These are phyloP conservation scores for Cladosporium sp. DNA, from an alignment of 2,329 filamentous ascomycete species.

Conservation along the genomic window DNA sequence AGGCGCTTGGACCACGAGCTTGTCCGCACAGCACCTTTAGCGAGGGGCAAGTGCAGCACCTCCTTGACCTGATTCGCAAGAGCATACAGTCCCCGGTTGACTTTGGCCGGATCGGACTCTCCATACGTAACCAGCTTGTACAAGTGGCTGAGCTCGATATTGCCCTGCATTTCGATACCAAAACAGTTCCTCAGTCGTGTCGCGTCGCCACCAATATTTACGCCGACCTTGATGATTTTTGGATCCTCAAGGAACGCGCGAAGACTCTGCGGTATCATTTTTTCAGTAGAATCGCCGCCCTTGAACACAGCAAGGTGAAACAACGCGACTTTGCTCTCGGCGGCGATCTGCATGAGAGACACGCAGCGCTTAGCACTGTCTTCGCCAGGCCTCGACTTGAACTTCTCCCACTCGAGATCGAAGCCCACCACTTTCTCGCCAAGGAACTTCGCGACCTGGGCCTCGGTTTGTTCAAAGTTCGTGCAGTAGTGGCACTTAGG, in stretches of 20 bases:
- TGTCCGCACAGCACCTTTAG: constrained; percentile 72
- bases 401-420: constrained; percentile 78
- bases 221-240: constrained; percentile 72
- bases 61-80: constrained; percentile 71
- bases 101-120: constrained; percentile 52
- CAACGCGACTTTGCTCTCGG: constrained; percentile 72
- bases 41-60: constrained; percentile 71
- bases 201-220: constrained; percentile 67
- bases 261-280: constrained; percentile 71
- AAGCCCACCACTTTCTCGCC: constrained; percentile 76
- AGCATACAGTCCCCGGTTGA: constrained; percentile 68
- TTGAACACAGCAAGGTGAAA: constrained; percentile 72
- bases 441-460: constrained; percentile 66
- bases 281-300: constrained; percentile 43
- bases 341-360: constrained; percentile 81
- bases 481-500: constrained; percentile 79
- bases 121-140: constrained; percentile 75
- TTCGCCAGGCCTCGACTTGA: constrained; percentile 44
- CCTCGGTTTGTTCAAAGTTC: constrained; percentile 67
- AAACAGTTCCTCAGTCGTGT: constrained; percentile 70
- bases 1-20: constrained; percentile 74
- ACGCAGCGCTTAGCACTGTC: constrained; percentile 66
- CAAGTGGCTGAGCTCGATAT: constrained; percentile 81
- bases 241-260: constrained; percentile 71
- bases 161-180: constrained; percentile 63